Base-by-base conservation (phyloP, 2,329 filamentous ascomycete genomes). In the Tolypocladium sp. region DNA sequence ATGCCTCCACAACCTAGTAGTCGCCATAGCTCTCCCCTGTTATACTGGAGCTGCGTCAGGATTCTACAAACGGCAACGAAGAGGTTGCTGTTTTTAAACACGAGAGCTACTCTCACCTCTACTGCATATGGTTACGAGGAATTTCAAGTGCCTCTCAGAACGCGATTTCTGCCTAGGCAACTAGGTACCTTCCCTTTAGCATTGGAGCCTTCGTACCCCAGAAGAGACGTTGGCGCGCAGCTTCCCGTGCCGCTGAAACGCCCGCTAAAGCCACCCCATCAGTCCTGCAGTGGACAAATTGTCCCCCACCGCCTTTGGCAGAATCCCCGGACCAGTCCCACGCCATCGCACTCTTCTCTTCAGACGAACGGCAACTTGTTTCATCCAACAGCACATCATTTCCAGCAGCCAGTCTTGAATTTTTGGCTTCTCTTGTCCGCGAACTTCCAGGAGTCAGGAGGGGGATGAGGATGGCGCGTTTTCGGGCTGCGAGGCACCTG, bases 401-500 rank as follows among this genome's bases (percentile, higher is more conserved):
- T 53, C 30, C 30, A 37, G 46, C 27, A 12, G 17, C 2, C 12
- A 33, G 10, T 53, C 49, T 8, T 37, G 30, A 10, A 20, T 10
- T 51, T 30, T 53, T 53, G 30, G 49, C 30, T 7, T 37, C n/a
- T n/a, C 10, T 22, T 6, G 4, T 35, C 17, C 17, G 49, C 3
- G 20, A 30, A 51, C 20, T 35, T 35, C 30, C 49, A 22, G 30
- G 49, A 17, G 49, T 5, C 20, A 12, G 30, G 5, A 35, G 20
- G 53, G 33, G 53, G 38, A 15, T 38, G 40, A 44, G 33, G 51
- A 82, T 82, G 80, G 71, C 74, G 60, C 74, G 74, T 58, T 67
- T 79, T 60, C 66, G 75, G 63, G 69, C 71, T 58, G 65, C 70
- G 53, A 76, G 73, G 62, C 75, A 76, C 63, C 72, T 92, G 65